Base-by-base conservation (phyloP, 495 filamentous ascomycete genomes). In the Xylaria sp. region DNA sequence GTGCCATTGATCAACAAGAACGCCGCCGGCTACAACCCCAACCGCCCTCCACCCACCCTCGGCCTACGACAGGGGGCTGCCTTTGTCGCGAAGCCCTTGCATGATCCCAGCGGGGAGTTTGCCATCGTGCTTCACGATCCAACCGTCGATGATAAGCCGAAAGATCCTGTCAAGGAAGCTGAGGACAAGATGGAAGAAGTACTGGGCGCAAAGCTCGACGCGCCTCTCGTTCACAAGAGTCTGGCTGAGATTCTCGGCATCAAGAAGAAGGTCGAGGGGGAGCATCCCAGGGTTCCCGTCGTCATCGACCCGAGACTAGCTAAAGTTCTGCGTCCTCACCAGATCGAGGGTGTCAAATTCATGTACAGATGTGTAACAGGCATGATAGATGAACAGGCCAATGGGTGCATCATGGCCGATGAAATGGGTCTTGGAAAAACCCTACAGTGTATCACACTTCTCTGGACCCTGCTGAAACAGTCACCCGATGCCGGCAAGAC, bases 331-430 rank as follows among this genome's bases (percentile, higher is more conserved):
- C 90, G 96, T 37, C 96, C 96, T 9, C 96, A 99, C 91, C 96
- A 99, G 81, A 92, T 99, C 48, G 96, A 98, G 79, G 96, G 96
- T 78, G 96, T 99, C 53, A 97, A 97, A 85, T 99, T 99, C 77
- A 89, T 99, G 83, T 99, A 98, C 80, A 87, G 88, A 64, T 97
- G 93, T 79, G 93, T 94, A 24, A 98, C 95, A 31, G 96, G 96
- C 7, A 86, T 98, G 87, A 90, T 98, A 73, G 96, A 99, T 77
- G 88, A 90, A 53, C 96, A 94, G 68, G 97, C 97, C 29, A 93
- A 98, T 81, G 96, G 96, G 0, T 98, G 96, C 78, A 99, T 99
- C 78, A 99, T 99, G 96, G 96, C 96, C 73, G 96, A 99, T 78
- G 96, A 97, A 75, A 99, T 99, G 96, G 96, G 96, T 55, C 81